Conservation (phyloP, 2,329 filamentous ascomycete species). For the Coccinonectria pachysandricola region DNA sequence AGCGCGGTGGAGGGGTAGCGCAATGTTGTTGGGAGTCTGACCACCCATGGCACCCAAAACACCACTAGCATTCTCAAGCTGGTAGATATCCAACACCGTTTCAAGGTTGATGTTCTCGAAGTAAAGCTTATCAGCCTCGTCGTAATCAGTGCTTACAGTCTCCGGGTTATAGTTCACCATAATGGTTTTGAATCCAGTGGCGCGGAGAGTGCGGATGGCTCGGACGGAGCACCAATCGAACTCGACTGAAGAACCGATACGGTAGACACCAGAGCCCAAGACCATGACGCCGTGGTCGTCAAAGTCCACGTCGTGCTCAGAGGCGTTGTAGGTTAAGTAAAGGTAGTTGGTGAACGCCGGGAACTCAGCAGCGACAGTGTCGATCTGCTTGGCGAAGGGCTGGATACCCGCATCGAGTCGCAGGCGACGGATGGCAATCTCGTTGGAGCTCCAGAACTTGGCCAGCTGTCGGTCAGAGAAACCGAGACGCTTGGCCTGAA, state of each 20-base stretch:
- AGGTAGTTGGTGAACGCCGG: slow-evolving; percentile 92
- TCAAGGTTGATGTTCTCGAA: slow-evolving; percentile 94
- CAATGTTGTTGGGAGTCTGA: slow-evolving; percentile 96
- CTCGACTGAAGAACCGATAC: slow-evolving; percentile 94
- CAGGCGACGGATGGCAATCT: slow-evolving; percentile 75
- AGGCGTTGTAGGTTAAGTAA: slow-evolving; percentile 91
- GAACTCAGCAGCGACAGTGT: slow-evolving; percentile 96
- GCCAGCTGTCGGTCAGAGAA: slow-evolving; percentile 92
- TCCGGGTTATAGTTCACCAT: slow-evolving; percentile 96
- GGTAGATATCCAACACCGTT: slow-evolving; percentile 86
- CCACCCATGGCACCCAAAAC: slow-evolving; percentile 94
- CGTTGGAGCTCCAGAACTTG: slow-evolving; percentile 89
- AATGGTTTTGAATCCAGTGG: slow-evolving; percentile 80
- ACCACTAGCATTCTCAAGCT: slow-evolving; percentile 71
- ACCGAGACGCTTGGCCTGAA: slow-evolving; percentile 83
- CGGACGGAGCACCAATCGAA: slow-evolving; percentile 99
- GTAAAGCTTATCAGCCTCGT: slow-evolving; percentile 88
- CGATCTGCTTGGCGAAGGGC: slow-evolving; percentile 94
- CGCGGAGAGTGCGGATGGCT: slow-evolving; percentile 80
- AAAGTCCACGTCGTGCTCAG: slow-evolving; percentile 73
- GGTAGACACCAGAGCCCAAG: slow-evolving; percentile 87
- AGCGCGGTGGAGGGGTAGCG: slow-evolving; percentile 74
- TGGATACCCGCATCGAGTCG: slow-evolving; percentile 78
- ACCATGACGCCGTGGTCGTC: slow-evolving; percentile 93
- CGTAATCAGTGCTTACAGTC: slow-evolving; percentile 82